These are phyloP conservation scores for Termitomyces sp. DNA, from an alignment of 768 basidiomycete species.

Conservation along the genomic window DNA sequence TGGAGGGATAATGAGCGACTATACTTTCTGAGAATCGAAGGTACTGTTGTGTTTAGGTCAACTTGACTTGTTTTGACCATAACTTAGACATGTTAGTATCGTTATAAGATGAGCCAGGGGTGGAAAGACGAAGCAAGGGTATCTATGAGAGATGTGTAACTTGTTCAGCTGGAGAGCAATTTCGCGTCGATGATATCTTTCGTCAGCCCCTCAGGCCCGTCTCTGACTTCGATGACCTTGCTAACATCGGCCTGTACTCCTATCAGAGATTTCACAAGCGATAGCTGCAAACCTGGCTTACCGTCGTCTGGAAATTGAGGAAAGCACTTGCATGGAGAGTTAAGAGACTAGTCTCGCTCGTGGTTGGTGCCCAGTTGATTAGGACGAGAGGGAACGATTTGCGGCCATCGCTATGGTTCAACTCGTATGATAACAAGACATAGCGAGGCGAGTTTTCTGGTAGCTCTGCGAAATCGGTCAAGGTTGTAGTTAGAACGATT, in stretches of 20 bases:
- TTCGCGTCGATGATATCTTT: slow-evolving; percentile 66
- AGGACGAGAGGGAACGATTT: slow-evolving; percentile 83
- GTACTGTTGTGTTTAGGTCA: neutral
- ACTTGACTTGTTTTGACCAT: neutral
- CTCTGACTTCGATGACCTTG: slow-evolving; percentile 79
- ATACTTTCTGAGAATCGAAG: slow-evolving; percentile 5
- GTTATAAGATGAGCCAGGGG: neutral
- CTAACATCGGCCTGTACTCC: slow-evolving; percentile 61
- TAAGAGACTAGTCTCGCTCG: slow-evolving; percentile 70
- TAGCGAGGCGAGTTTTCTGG: slow-evolving; percentile 88
- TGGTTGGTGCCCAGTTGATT: slow-evolving; percentile 83
- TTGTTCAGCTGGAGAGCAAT: slow-evolving; percentile 29
- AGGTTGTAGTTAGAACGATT: neutral
- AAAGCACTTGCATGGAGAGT: slow-evolving; percentile 85
- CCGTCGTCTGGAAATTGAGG: slow-evolving; percentile 75
- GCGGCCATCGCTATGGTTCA: slow-evolving; percentile 77
- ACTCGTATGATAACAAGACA: slow-evolving; percentile 80
- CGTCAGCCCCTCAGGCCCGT: slow-evolving; percentile 80
- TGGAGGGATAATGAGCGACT: slow-evolving; percentile 50
- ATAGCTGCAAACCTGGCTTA: slow-evolving; percentile 31
- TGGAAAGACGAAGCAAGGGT: slow-evolving; percentile 2
- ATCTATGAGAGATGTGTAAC: neutral
- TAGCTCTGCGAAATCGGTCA: slow-evolving; percentile 51
- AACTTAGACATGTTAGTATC: slow-evolving; percentile 1
- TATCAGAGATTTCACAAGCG: neutral